Evolutionary conservation across 2,329 filamentous ascomycete genomes (phyloP).

Genomic region (Xylaria sp.): DNA sequence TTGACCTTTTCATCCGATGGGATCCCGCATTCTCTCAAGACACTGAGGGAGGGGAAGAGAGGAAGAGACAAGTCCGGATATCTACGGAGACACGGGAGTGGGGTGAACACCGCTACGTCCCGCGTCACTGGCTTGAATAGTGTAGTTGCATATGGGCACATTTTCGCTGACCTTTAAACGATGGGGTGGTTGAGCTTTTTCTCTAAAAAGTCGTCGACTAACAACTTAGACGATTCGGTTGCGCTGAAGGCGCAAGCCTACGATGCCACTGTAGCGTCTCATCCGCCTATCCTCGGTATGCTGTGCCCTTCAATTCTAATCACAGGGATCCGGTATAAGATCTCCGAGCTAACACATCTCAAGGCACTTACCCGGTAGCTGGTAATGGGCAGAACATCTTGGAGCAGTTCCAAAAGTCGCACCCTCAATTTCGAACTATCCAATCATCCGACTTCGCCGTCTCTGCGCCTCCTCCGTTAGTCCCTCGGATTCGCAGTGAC

Average conservation of each 20-base stretch:
- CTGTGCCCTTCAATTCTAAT: conserved; percentile 21
- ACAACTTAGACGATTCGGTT: background rate
- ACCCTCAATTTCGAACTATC: conserved; percentile 34
- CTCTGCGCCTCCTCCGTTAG: conserved; percentile 35
- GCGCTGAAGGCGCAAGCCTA: conserved; percentile 42
- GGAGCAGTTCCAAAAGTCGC: conserved; percentile 41
- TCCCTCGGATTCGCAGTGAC: conserved; percentile 36
- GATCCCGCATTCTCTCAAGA: conserved; percentile 13
- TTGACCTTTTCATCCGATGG: conserved; percentile 10
- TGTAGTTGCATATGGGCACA: conserved; percentile 17
- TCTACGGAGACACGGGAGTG: background rate
- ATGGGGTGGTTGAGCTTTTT: conserved; percentile 44
- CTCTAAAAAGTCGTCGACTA: conserved; percentile 31
- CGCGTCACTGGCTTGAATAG: conserved; percentile 14
- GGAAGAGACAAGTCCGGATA: conserved; percentile 5
- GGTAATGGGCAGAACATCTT: conserved; percentile 45
- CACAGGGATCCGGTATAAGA: conserved; percentile 20
- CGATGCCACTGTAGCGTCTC: conserved; percentile 40
- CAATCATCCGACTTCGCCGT: conserved; percentile 27
- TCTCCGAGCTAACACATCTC: conserved; percentile 24
- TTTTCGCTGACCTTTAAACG: conserved; percentile 5
- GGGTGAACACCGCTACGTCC: conserved; percentile 4
- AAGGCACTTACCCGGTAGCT: conserved; percentile 45
- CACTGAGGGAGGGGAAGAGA: conserved; percentile 4
- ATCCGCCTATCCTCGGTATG: conserved; percentile 43